phyloP scores from a whole-genome alignment of 495 filamentous ascomycete genomes.

The Penicillium salamii region DNA sequence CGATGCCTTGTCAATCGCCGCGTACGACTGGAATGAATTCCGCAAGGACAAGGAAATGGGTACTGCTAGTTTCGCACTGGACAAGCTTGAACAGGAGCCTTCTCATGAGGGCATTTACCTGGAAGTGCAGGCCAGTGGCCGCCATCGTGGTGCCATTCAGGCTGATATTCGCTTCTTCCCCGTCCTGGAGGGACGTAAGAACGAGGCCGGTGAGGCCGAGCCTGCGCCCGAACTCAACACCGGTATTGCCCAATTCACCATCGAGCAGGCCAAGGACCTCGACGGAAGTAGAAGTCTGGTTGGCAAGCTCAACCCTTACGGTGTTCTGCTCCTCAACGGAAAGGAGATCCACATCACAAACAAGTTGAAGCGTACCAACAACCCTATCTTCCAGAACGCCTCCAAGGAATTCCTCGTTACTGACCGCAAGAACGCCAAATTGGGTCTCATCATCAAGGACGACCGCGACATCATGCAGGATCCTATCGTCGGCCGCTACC shows the following conservation, averaged over 20 bases:
- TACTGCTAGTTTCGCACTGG: constrained; percentile 75
- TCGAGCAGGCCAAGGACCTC: constrained; percentile 94
- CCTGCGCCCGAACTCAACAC: constrained; percentile 86
- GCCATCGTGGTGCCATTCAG: constrained; percentile 73
- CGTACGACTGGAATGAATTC: constrained; percentile 93
- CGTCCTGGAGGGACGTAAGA: constrained; percentile 67
- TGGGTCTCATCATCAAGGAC: constrained; percentile 92
- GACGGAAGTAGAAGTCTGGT: constrained; percentile 87
- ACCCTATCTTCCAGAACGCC: constrained; percentile 87
- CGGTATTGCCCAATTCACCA: constrained; percentile 86
- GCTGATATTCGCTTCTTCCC: constrained; percentile 94
- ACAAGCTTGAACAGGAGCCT: constrained; percentile 69
- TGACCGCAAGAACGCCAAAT: constrained; percentile 80
- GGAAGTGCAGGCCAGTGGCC: constrained; percentile 81
- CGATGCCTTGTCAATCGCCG: constrained; percentile 75
- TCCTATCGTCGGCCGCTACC: constrained; percentile 82
- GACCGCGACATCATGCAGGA: constrained; percentile 83
- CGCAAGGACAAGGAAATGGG: constrained; percentile 97
- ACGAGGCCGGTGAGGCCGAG: constrained; percentile 72
- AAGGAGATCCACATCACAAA: constrained; percentile 82
- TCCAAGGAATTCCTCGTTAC: constrained; percentile 92
- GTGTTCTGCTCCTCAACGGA: constrained; percentile 79
- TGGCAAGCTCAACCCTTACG: constrained; percentile 88
- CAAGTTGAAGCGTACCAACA: constrained; percentile 93
- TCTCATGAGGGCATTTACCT: constrained; percentile 82